Evolutionary conservation across 805 yeast species (phyloP), one percentile per base, ranked within the genome.

Genomic region (Starmera quercuum): DNA sequence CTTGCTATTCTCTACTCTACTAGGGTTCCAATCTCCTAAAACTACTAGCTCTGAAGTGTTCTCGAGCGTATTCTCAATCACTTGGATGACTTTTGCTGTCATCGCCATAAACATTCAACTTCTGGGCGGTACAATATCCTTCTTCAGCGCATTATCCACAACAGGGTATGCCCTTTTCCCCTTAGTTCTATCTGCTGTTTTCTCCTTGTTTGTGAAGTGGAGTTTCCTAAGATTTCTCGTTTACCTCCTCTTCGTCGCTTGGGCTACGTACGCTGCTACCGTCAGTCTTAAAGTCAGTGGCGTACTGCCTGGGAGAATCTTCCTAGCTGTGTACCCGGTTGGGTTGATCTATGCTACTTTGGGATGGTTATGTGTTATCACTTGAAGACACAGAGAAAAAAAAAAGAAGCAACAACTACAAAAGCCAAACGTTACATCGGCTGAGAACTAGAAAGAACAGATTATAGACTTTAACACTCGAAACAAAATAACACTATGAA

Each of bases 111-210:
- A 79, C 53, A 75, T 78, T 46, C 82, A 79, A 53, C 61, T 79
- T 20, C 59, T 79, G 7, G 75, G 75, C 12, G 75, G 75, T 5
- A 62, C 73, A 13, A 75, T 79, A 26, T 75, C 83, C 3, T 78
- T 75, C 47, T 64, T 80, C 61, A 74, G 75, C 30, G 85, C 85
- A 3, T 61, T 80, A 33, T 74, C 82, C 40, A 78, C 83, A 20
- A 69, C 78, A 6, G 87, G 87, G 1, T 79, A 79, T 59, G 75
- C 81, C 11, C 56, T 76, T 51, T 80, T 79, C 54, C 87, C 87
- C 9, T 62, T 80, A 25, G 68, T 76, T 3, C 47, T 72, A 8
- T 75, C 78, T 0, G 71, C 77, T 9, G 32, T 70, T 4, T 36
- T 75, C 18, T 62, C 78, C 29, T 58, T 72, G 16, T 50, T 73